Evolutionary conservation across 139 green algal species (phyloP).

Genomic region (Chlamydomonas sphaeroides): DNA sequence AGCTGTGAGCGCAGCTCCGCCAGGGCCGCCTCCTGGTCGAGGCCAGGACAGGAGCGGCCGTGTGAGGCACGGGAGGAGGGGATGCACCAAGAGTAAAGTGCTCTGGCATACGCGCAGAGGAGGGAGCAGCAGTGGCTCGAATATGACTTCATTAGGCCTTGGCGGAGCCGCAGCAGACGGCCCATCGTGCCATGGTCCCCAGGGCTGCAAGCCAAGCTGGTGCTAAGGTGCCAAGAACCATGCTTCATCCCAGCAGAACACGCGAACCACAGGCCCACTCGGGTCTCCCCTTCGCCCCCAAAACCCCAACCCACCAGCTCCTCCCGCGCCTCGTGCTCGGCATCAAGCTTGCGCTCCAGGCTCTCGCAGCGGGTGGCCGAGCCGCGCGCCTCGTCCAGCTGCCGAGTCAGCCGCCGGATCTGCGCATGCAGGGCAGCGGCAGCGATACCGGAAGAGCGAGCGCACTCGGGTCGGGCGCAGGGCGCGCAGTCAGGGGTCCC

Average conservation of each 20-base stretch:
- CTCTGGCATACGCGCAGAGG: too few species aligned
- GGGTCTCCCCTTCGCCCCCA: too few species aligned
- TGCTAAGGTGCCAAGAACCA: neutral
- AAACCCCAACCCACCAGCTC: conserved; percentile 34
- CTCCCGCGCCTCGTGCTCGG: conserved; percentile 5
- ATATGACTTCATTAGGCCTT: neutral
- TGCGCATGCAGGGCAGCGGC: neutral
- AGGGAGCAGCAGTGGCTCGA: too few species aligned
- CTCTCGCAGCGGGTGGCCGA: neutral
- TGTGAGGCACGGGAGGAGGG: too few species aligned
- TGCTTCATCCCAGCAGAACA: neutral
- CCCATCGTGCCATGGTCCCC: neutral
- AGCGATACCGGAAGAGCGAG: neutral
- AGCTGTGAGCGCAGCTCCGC: neutral
- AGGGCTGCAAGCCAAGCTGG: neutral
- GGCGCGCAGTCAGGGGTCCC: too few species aligned
- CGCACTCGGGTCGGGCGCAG: too few species aligned
- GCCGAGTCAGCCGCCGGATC: neutral
- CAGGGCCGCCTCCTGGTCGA: conserved; percentile 12
- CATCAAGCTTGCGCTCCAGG: neutral
- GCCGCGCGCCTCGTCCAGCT: conserved; percentile 14
- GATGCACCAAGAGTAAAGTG: too few species aligned
- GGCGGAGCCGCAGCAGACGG: neutral
- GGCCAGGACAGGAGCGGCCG: too few species aligned
- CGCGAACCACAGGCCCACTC: neutral